Percentiles rank a stretch among this genome's conserved stretches.
Conservation (phyloP, 768 basidiomycete genomes). For the Tulasnella sp. region DNA sequence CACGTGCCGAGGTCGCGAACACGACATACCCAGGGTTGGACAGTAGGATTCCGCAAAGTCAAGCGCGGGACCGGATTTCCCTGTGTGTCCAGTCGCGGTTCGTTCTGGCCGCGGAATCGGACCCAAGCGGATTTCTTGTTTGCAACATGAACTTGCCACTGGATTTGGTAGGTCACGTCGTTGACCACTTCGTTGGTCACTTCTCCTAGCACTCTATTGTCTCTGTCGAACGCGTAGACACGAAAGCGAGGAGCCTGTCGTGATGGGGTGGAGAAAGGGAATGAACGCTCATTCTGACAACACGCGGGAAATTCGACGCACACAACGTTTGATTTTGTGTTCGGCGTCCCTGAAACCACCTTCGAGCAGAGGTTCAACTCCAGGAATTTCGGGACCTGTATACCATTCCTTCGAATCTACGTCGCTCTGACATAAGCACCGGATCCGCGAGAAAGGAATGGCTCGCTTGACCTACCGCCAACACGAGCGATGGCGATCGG, state of each 20-base stretch:
- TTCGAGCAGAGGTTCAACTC: slow-evolving; percentile 16
- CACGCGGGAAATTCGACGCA: too few relatives aligned
- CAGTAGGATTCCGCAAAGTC: slow-evolving; percentile 24
- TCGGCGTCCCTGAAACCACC: slow-evolving; percentile 21
- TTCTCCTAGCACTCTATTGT: slow-evolving; percentile 26
- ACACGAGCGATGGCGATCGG: slow-evolving; percentile 29
- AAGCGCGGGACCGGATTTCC: not conserved
- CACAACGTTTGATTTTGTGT: slow-evolving; percentile 26
- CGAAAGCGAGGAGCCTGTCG: slow-evolving; percentile 28
- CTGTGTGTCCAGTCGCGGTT: slow-evolving; percentile 2
- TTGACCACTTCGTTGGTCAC: slow-evolving; percentile 22
- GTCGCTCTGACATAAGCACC: too few relatives aligned
- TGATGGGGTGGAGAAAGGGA: too few relatives aligned
- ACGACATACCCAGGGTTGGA: slow-evolving; percentile 21
- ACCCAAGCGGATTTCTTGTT: slow-evolving; percentile 26
- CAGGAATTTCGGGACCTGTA: slow-evolving; percentile 10
- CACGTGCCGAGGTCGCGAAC: not conserved
- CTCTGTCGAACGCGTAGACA: slow-evolving; percentile 25
- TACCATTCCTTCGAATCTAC: slow-evolving; percentile 8
- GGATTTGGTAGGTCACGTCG: slow-evolving; percentile 20
- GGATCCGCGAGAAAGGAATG: too few relatives aligned
- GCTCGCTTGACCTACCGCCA: slow-evolving; percentile 22
- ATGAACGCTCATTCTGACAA: too few relatives aligned
- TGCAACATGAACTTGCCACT: slow-evolving; percentile 28
- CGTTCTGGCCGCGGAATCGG: slow-evolving; percentile 18